Evolutionary conservation across 2,329 filamentous ascomycete genomes (phyloP).

Genomic region (Hymenoscyphus occultus): DNA sequence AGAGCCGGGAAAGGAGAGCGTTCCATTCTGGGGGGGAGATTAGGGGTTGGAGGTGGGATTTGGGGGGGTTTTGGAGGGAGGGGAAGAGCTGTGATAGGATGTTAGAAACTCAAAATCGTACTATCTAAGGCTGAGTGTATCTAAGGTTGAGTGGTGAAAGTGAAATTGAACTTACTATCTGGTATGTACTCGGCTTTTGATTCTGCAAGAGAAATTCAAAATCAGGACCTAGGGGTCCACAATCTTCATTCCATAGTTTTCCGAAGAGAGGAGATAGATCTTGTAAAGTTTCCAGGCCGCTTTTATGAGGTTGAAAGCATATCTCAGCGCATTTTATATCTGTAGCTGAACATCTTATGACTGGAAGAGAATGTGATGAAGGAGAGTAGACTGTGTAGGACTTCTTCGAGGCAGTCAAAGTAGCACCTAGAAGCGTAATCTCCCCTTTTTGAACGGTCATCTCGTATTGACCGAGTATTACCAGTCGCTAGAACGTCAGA

Average conservation of each 20-base stretch:
- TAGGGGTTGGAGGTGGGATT: conserved; percentile 51
- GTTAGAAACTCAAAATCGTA: neutral
- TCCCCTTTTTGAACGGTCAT: conserved; percentile 60
- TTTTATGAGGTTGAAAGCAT: conserved; percentile 49
- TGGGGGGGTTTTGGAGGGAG: conserved; percentile 51
- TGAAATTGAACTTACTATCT: conserved; percentile 43
- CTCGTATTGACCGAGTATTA: conserved; percentile 66
- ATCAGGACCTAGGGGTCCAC: conserved; percentile 24
- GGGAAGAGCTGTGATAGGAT: conserved; percentile 49
- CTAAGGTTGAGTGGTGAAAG: conserved; percentile 1
- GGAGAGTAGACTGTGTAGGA: conserved; percentile 62
- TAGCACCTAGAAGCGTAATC: conserved; percentile 63
- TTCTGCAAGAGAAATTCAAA: conserved; percentile 20
- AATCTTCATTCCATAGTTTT: conserved; percentile 59
- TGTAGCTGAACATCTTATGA: conserved; percentile 50
- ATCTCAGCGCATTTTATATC: conserved; percentile 54
- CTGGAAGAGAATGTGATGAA: conserved; percentile 66
- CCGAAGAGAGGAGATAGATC: conserved; percentile 64
- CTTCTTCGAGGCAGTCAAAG: conserved; percentile 48
- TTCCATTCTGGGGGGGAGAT: conserved; percentile 60
- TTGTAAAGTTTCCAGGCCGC: conserved; percentile 52
- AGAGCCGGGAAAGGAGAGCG: conserved; percentile 36
- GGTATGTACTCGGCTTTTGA: conserved; percentile 42
- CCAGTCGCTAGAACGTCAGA: conserved; percentile 49
- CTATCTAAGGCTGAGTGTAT: conserved; percentile 3